A percentile compares a stretch with the other conserved stretches of the same genome.
Conservation (phyloP, 2,329 filamentous ascomycete genomes). For the Coniochaeta sp. region DNA sequence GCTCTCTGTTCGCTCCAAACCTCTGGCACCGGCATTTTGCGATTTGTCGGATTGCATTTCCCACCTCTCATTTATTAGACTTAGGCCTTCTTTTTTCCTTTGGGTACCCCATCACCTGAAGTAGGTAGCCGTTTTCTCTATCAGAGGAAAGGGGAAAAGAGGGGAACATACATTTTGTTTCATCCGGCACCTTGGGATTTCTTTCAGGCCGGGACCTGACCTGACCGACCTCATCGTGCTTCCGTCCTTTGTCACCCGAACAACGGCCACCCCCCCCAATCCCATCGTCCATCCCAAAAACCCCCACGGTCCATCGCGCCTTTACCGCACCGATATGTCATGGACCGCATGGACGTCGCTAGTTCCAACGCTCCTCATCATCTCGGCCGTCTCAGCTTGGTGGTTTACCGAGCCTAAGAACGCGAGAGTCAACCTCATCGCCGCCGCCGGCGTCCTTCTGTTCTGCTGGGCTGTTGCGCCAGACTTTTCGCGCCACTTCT, state of each 20-base stretch:
- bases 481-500: conserved; percentile 27
- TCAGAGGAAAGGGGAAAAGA: background rate
- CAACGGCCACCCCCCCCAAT: background rate
- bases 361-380: conserved; percentile 34
- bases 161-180: background rate
- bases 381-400: conserved; percentile 33
- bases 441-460: conserved; percentile 28
- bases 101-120: background rate
- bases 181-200: background rate
- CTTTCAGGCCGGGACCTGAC: background rate
- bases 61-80: background rate
- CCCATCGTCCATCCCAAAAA: background rate
- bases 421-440: conserved; percentile 31
- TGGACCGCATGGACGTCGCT: conserved; percentile 38
- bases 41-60: background rate
- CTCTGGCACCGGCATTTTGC: background rate
- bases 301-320: background rate
- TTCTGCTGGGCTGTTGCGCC: conserved; percentile 34
- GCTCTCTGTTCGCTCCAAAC: background rate
- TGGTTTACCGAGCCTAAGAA: conserved; percentile 37
- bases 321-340: conserved; percentile 33
- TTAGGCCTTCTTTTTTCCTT: background rate
- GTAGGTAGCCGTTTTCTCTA: background rate
- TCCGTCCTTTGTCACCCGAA: background rate
- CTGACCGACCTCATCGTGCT: background rate